Conservation (phyloP, 352 stramenopile genomes). For the Lagenidium sp. region DNA sequence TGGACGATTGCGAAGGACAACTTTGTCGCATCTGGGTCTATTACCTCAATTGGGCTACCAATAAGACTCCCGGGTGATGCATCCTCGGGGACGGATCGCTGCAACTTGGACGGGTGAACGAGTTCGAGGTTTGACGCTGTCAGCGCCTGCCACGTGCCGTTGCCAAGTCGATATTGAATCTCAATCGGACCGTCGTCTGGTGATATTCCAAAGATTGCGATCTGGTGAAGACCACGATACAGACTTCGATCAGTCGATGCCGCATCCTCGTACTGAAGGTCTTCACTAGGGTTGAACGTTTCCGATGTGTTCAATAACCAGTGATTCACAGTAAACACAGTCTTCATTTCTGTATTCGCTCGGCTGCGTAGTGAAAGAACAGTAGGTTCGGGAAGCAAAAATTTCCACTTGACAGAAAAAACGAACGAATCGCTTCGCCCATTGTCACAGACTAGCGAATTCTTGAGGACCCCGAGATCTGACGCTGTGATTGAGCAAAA, state of each 20-base stretch:
- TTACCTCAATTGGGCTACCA: conserved; percentile 1
- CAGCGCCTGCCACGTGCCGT: conserved; percentile 7
- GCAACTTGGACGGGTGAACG: conserved; percentile 1
- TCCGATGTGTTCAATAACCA: not conserved
- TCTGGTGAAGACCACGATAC: conserved; percentile 4
- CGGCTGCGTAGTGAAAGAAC: conserved; percentile 9
- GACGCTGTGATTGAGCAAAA: no score
- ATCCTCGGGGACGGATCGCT: conserved; percentile 8
- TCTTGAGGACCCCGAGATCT: conserved; percentile 4
- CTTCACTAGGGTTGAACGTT: conserved; percentile 6
- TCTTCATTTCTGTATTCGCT: conserved; percentile 5
- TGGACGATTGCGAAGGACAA: conserved; percentile 7
- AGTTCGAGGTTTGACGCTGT: not conserved
- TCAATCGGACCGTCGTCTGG: not conserved
- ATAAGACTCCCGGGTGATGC: conserved; percentile 1
- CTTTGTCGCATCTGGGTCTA: conserved; percentile 6
- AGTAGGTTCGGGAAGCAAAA: conserved; percentile 5
- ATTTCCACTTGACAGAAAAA: conserved; percentile 3
- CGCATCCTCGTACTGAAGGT: conserved; percentile 8
- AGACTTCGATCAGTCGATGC: not conserved
- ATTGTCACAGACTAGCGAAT: not conserved
- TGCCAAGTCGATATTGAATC: conserved; percentile 3
- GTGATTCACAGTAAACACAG: conserved; percentile 14
- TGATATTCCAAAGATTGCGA: conserved; percentile 8
- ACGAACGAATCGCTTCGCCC: not conserved